Base-by-base conservation (phyloP, 164 flowering plant genomes). In the Litsea cubeba region DNA sequence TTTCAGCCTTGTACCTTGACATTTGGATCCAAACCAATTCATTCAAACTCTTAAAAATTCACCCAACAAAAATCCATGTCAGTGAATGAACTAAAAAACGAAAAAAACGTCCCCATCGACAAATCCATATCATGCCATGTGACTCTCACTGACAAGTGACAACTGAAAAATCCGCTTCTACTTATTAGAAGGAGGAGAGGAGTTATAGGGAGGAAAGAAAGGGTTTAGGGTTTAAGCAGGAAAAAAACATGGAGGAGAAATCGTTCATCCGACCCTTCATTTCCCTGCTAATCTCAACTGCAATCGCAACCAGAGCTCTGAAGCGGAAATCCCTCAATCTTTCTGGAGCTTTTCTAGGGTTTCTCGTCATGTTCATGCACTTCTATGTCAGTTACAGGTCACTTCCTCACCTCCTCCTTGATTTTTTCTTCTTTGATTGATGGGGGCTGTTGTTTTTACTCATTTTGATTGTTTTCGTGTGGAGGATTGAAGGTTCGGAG, bases 311-410 rank as follows among this genome's bases (percentile, higher is more conserved):
- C 50, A 72, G 89, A 76, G 76, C 97, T 28, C 90, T 86, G 86
- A 79, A 76, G 63, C 82, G 78, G 66, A 94, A 87, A 62, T 92
- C 99, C 12, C 90, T 96, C 12, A 80, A 87, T 81, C 72, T 79
- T 14, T 92, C 98, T 0, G 98, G 97, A 63, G 97, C 97, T 7
- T 3, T 92, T 22, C 54, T 80, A 17, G 98, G 98, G 32, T 86
- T 95, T 71, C 46, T 88, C 4, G 94, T 95, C 80, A 86, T 95
- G 95, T 35, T 89, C 12, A 60, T 89, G 46, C 97, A 93, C 77
- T 25, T 95, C 50, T 87, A 86, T 2, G 85, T 72, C 25, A 86
- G 87, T 60, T 87, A 79, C 87, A 90, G 97, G 99, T 91, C 24
- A n/a, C 66, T 15, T 30, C 17, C 8, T 62, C 62, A 30, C 63